Conservation (phyloP, 1,284 basidiomycete genomes). For the Mycena citricolor region DNA sequence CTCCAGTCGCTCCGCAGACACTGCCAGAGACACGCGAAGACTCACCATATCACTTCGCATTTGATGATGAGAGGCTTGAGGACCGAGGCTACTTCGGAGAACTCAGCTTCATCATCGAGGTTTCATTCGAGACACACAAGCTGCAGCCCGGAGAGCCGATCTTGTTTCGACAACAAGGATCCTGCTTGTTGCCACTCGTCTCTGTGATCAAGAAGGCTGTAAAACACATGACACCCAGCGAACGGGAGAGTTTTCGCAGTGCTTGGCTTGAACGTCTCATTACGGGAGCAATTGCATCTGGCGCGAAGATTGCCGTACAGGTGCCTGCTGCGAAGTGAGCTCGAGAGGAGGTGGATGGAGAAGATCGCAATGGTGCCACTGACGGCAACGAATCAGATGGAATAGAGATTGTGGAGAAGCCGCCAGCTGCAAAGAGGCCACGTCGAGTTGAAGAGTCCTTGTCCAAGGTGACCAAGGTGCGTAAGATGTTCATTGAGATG, state of each 20-base stretch:
- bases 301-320: constrained; percentile 1
- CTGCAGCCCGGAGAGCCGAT: constrained; percentile 1
- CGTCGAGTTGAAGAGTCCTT: no score
- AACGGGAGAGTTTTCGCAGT: constrained; percentile 2
- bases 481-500: no score
- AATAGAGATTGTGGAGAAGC: no score
- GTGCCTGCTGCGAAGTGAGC: neutral
- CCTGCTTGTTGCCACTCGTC: neutral
- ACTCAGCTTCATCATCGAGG: constrained; percentile 4
- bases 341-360: no score
- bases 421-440: no score
- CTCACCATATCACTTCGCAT: constrained; percentile 12
- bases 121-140: constrained; percentile 8
- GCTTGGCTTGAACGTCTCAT: constrained; percentile 14
- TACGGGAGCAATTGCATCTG: neutral
- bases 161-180: constrained; percentile 2
- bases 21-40: constrained; percentile 4
- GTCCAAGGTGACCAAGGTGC: no score
- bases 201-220: constrained; percentile 15
- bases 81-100: constrained; percentile 9
- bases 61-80: constrained; percentile 6
- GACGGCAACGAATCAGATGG: no score
- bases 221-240: constrained; percentile 2
- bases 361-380: no score
- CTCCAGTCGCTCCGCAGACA: neutral